Evolutionary conservation across 257 asterid genomes (phyloP).

Genomic region (Solanum corneliomulleri): DNA sequence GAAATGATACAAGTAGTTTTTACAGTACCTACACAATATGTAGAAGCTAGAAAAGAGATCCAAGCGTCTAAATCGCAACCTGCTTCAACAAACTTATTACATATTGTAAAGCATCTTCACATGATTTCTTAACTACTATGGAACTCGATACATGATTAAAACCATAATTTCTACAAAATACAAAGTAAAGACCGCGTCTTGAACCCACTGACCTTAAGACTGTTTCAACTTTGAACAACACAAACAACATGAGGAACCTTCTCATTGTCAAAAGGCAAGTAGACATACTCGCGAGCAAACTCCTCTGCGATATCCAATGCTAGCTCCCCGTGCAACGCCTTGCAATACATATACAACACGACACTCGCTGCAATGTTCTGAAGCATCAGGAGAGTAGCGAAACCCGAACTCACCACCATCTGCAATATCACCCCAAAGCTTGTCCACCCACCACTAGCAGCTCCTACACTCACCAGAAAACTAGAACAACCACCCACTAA

Average conservation of each 20-base stretch:
- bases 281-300: slow-evolving; percentile 61
- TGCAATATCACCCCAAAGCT: slow-evolving; percentile 40
- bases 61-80: background rate
- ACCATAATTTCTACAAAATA: background rate
- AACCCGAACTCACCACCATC: slow-evolving; percentile 25
- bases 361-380: slow-evolving; percentile 21
- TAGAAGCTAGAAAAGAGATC: background rate
- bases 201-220: background rate
- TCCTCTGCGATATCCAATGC: slow-evolving; percentile 79
- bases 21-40: background rate
- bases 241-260: slow-evolving; percentile 84
- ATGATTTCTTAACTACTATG: background rate
- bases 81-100: background rate
- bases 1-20: background rate
- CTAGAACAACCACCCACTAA: slow-evolving; percentile 14
- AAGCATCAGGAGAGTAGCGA: slow-evolving; percentile 24
- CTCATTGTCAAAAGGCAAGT: slow-evolving; percentile 70
- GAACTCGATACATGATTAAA: background rate
- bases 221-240: slow-evolving; percentile 20
- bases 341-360: slow-evolving; percentile 48
- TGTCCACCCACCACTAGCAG: slow-evolving; percentile 16
- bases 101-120: background rate
- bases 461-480: slow-evolving; percentile 12
- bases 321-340: slow-evolving; percentile 67
- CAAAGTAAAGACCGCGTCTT: background rate